These are phyloP conservation scores for Hypocrella siamensis DNA, from an alignment of 2,329 filamentous ascomycete genomes.

Conservation along the genomic window DNA sequence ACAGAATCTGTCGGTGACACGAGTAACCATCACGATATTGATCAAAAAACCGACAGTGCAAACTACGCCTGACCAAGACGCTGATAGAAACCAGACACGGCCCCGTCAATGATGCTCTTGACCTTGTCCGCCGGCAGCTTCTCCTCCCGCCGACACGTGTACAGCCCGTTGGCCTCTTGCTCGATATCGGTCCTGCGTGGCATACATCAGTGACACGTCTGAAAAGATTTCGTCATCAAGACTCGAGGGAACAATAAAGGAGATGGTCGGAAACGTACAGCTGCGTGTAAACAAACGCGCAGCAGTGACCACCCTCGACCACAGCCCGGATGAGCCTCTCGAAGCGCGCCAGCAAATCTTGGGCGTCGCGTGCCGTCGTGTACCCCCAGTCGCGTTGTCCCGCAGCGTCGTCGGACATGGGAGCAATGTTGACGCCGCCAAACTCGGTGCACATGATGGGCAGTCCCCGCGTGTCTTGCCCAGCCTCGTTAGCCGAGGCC, in stretches of 20 bases:
- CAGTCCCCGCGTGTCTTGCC: constrained; percentile 34
- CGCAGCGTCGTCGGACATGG: constrained; percentile 17
- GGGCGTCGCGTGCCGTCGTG: constrained; percentile 44
- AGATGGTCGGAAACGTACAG: constrained; percentile 25
- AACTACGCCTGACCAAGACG: constrained; percentile 4
- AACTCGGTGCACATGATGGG: constrained; percentile 54
- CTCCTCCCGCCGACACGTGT: constrained; percentile 43
- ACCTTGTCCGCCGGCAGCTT: constrained; percentile 44
- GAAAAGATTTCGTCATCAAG: background rate
- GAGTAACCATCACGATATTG: no score
- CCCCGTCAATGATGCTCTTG: constrained; percentile 40
- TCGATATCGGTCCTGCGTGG: constrained; percentile 45
- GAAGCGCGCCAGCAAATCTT: constrained; percentile 42
- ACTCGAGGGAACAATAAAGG: background rate
- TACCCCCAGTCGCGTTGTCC: constrained; percentile 47
- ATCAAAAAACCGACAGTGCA: no score
- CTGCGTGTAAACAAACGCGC: constrained; percentile 52
- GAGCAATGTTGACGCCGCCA: constrained; percentile 51
- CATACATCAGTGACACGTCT: no score
- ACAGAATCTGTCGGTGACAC: no score
- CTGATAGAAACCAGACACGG: constrained; percentile 28
- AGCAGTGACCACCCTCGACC: constrained; percentile 37
- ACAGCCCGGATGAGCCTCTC: constrained; percentile 43
- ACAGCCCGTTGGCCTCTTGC: constrained; percentile 53
- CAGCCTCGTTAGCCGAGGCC: constrained; percentile 21